Evolutionary conservation across 805 yeast genomes (phyloP).

Genomic region (Scheffersomyces stipitis): DNA sequence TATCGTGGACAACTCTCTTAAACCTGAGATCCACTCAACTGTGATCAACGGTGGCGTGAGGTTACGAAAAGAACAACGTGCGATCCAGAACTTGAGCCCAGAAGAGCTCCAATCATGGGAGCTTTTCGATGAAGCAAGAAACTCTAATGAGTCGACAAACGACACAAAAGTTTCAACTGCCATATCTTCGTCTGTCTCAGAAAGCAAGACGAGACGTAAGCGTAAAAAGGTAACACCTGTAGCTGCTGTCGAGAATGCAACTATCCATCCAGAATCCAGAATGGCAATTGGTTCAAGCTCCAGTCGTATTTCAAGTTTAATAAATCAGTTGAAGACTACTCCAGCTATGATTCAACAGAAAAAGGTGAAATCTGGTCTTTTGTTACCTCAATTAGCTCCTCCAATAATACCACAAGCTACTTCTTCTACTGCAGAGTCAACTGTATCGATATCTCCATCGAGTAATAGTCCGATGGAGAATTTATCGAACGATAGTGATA

Average conservation of each 20-base stretch:
- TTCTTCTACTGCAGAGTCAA: slow-evolving; percentile 7
- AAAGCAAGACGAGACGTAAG: slow-evolving; percentile 12
- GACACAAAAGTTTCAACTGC: background rate
- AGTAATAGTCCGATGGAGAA: slow-evolving; percentile 8
- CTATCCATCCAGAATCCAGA: background rate
- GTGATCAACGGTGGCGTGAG: slow-evolving; percentile 41
- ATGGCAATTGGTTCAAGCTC: background rate
- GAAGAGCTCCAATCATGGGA: slow-evolving; percentile 42
- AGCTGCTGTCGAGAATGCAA: background rate
- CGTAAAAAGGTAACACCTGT: slow-evolving; percentile 12
- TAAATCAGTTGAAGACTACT: slow-evolving; percentile 10
- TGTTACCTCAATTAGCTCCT: background rate
- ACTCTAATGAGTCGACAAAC: slow-evolving; percentile 5
- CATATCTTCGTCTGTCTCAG: background rate
- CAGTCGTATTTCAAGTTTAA: slow-evolving; percentile 10
- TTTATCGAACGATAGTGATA: slow-evolving; percentile 4
- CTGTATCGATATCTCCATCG: slow-evolving; percentile 5
- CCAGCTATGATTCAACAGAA: background rate
- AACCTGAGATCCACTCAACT: slow-evolving; percentile 7
- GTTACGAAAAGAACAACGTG: slow-evolving; percentile 32
- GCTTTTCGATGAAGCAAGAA: slow-evolving; percentile 30
- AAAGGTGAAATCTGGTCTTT: background rate
- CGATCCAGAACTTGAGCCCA: slow-evolving; percentile 23
- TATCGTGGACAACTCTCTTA: slow-evolving; percentile 1
- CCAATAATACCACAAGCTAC: slow-evolving; percentile 1